Base-by-base conservation (phyloP, 768 basidiomycete species). In the Omphalotus guepiniiformis region DNA sequence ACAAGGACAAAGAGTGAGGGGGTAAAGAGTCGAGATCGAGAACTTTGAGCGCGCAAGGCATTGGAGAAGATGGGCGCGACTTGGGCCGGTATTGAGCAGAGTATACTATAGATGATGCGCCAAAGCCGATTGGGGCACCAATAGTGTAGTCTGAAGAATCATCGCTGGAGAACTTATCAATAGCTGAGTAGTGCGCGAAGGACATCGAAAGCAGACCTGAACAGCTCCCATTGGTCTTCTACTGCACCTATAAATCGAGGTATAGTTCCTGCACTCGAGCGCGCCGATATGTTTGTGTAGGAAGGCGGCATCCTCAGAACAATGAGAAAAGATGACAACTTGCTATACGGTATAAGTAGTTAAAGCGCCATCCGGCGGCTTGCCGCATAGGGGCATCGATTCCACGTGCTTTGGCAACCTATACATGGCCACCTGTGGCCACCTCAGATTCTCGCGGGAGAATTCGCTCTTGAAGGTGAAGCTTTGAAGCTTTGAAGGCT, bases 21-120 rank as follows among this genome's bases (percentile, higher is more conserved):
- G 86, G 82, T 29, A 94, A 76, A 12, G 78, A 71, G 61, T 94
- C 91, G 36, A 94, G 80, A 61, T 93, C 89, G 35, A 93, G 76
- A 37, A 96, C 90, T 68, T 96, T 96, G 58, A 94, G 76, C 0
- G 92, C 87, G 57, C 87, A 88, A 15, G 85, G 75, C 27, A 76
- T 71, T 4, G 72, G 68, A 43, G 12, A 43, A 38, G 36, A 49
- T 28, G 30, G 53, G 38, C 46, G 48, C 48, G 47, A n/a, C 56
- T 76, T 50, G 4, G 75, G 71, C 6, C 70, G 74, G 62, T 82
- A 93, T 1, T 70, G 64, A 0, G 93, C 93, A 12, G 82, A 66
- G 58, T 94, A 92, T 5, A 97, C 94, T 47, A 85, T 87, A 0
- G 94, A 95, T 3, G 91, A 93, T 2, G 94, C 87, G 16, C 94